A percentile compares a stretch with the other conserved stretches of the same genome.
These are phyloP conservation scores for Phytopythium ostracodes DNA, from an alignment of 352 stramenopile species.

Conservation along the genomic window DNA sequence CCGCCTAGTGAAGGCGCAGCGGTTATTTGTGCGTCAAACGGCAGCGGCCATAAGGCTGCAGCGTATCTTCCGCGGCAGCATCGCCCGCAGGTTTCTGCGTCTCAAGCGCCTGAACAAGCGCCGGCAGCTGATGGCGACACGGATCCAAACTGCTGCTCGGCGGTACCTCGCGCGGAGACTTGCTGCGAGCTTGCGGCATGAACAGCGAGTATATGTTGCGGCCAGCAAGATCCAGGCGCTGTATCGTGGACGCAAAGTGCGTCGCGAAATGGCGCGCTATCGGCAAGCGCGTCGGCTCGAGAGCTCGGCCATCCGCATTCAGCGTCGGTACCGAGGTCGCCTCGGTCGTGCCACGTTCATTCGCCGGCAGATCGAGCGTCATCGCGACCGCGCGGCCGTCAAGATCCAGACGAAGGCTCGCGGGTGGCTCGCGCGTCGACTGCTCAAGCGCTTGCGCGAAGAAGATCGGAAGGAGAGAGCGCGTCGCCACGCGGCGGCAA, in stretches of 20 bases:
- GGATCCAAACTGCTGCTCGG: constrained; percentile 49
- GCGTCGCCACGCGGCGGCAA: constrained; percentile 36
- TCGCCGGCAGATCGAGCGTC: constrained; percentile 48
- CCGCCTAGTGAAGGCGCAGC: constrained; percentile 40
- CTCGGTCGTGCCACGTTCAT: constrained; percentile 63
- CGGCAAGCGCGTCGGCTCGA: constrained; percentile 24
- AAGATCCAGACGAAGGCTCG: constrained; percentile 57
- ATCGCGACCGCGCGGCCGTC: constrained; percentile 32
- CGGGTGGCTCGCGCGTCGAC: constrained; percentile 29
- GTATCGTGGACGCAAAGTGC: constrained; percentile 46
- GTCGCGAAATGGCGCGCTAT: constrained; percentile 24
- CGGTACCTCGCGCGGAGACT: constrained; percentile 33
- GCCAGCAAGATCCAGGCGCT: constrained; percentile 58
- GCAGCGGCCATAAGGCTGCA: constrained; percentile 50
- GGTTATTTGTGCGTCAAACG: constrained; percentile 31
- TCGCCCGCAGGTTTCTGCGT: constrained; percentile 60
- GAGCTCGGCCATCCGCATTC: constrained; percentile 51
- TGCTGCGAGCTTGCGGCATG: constrained; percentile 11
- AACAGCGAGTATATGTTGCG: constrained; percentile 27
- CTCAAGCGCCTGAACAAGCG: constrained; percentile 39
- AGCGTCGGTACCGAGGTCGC: constrained; percentile 64
- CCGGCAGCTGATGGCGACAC: constrained; percentile 35
- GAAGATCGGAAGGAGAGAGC: constrained; percentile 21
- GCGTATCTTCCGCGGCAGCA: constrained; percentile 49
- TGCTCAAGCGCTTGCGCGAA: constrained; percentile 27